phyloP scores from a whole-genome alignment of 163 green algal genomes.

The Scenedesmus sp. region DNA sequence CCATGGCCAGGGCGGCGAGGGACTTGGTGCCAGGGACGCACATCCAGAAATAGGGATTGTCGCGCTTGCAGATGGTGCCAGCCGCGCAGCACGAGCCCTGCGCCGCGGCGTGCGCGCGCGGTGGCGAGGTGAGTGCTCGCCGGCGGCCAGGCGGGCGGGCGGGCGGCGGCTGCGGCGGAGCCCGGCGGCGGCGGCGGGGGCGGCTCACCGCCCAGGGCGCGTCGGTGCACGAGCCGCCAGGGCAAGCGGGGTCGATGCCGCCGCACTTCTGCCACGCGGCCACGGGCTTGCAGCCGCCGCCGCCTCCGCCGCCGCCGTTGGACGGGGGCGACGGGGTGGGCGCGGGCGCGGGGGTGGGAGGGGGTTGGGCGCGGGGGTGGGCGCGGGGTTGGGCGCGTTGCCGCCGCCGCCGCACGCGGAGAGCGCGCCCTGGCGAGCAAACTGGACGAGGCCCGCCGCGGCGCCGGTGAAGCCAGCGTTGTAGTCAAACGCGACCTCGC shows the following conservation, averaged over 20 bases:
- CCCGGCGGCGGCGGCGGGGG: no score
- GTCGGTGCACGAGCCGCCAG: slow-evolving; percentile 5
- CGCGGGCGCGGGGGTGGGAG: not conserved
- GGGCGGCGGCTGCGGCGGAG: no score
- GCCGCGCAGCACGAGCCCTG: slow-evolving; percentile 20
- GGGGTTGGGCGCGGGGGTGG: not conserved
- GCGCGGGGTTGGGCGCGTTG: not conserved
- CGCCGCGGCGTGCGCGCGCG: no score
- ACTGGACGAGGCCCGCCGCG: slow-evolving; percentile 21
- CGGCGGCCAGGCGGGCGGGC: no score
- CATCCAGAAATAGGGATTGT: slow-evolving; percentile 28
- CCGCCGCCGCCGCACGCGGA: not conserved
- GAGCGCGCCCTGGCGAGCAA: not conserved
- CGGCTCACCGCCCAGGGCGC: not conserved
- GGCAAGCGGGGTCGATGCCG: slow-evolving; percentile 20
- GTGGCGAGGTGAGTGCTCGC: no score
- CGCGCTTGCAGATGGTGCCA: slow-evolving; percentile 29
- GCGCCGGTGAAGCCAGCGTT: slow-evolving; percentile 54
- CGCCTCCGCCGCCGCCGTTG: not conserved
- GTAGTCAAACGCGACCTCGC: slow-evolving; percentile 55
- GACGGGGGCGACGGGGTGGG: not conserved
- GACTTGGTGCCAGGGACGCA: slow-evolving; percentile 8
- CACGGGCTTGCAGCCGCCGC: not conserved
- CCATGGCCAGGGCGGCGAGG: not conserved
- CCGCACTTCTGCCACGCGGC: slow-evolving; percentile 15